Percentiles rank a stretch among this genome's conserved stretches.
Conservation (phyloP, 2,329 filamentous ascomycete genomes). For the Fusarium longipes region DNA sequence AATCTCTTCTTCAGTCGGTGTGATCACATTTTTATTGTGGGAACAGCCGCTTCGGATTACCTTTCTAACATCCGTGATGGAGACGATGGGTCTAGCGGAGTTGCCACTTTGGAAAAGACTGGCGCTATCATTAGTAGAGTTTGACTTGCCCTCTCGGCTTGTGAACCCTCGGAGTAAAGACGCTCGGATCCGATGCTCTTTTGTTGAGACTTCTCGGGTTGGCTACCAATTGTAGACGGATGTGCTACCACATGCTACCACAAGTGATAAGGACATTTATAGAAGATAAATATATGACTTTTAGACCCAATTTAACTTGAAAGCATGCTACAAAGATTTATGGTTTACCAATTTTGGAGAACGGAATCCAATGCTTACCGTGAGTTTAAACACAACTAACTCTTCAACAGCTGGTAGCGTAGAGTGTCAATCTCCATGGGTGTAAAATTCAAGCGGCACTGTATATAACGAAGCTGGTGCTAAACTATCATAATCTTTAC, state of each 20-base stretch:
- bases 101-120: constrained; percentile 22
- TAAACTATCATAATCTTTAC: background rate
- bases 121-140: background rate
- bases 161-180: background rate
- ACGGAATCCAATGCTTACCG: no score
- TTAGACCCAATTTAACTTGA: no score
- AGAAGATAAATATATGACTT: no score
- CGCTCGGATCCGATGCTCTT: background rate
- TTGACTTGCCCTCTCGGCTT: background rate
- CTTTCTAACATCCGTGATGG: constrained; percentile 20
- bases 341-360: no score
- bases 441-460: no score
- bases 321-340: no score
- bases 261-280: no score
- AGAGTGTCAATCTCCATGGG: no score
- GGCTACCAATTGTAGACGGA: background rate
- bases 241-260: background rate
- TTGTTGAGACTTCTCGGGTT: background rate
- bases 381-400: no score
- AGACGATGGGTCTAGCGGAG: constrained; percentile 23
- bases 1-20: constrained; percentile 28
- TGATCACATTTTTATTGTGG: constrained; percentile 40
- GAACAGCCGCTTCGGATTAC: constrained; percentile 28
- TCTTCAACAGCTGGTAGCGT: no score
- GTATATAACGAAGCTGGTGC: no score